phyloP scores from a whole-genome alignment of 2,329 filamentous ascomycete species.

The Xylaria sp. region DNA sequence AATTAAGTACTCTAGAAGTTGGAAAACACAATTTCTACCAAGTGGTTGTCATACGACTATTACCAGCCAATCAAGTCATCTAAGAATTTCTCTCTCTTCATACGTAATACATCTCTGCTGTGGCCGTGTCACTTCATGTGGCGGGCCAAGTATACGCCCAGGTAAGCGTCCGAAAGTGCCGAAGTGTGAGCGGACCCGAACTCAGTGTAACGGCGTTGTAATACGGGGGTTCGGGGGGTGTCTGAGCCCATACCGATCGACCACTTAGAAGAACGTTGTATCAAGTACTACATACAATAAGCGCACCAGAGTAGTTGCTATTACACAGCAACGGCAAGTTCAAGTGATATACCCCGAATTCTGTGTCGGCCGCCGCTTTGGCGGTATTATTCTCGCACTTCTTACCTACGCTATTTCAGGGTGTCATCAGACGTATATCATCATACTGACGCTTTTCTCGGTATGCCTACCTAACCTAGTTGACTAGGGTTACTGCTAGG shows the following conservation, averaged over 20 bases:
- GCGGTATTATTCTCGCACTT: not conserved
- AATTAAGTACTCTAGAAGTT: not conserved
- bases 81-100: not conserved
- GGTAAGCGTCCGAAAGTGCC: not conserved
- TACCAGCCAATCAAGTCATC: not conserved
- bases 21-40: not conserved
- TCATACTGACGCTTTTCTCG: not conserved
- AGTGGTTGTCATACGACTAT: not conserved
- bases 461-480: not conserved
- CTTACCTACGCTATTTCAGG: not conserved
- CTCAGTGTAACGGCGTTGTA: not conserved
- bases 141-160: too few species aligned
- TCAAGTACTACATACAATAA: not conserved
- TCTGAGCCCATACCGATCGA: too few species aligned
- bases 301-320: too few species aligned
- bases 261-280: too few species aligned
- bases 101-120: not conserved
- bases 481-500: not conserved
- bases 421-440: not conserved
- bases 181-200: not conserved
- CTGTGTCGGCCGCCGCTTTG: not conserved
- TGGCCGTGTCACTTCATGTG: not conserved
- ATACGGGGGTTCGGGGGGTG: not conserved
- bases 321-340: too few species aligned
- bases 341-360: not conserved